phyloP scores from a whole-genome alignment of 23 red algal genomes.

The Gracilaria domingensis region DNA sequence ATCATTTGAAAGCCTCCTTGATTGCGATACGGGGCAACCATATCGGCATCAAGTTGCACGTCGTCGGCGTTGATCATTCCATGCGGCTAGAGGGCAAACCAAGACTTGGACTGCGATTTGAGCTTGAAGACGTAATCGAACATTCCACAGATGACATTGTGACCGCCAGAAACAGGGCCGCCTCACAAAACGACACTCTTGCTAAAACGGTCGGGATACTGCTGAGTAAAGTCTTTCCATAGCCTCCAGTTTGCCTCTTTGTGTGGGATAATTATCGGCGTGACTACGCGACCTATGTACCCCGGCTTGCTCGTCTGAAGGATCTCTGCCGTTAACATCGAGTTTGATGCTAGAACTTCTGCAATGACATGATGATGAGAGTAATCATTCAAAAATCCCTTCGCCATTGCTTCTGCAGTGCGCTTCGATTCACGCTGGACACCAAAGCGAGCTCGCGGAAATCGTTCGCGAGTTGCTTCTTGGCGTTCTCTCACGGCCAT shows the following conservation, averaged over 20 bases:
- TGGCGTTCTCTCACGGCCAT: constrained; percentile 40
- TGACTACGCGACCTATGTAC: constrained; percentile 28
- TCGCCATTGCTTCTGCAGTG: constrained; percentile 20
- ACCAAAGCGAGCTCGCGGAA: constrained; percentile 44
- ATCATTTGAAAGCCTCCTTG: constrained; percentile 99
- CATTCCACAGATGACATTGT: constrained; percentile 98
- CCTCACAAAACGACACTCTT: constrained; percentile 82
- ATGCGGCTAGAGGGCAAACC: constrained; percentile 88
- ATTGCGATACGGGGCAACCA: constrained; percentile 77
- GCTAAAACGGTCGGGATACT: constrained; percentile 14
- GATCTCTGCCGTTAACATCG: background rate
- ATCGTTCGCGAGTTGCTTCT: background rate
- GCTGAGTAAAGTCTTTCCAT: constrained; percentile 8
- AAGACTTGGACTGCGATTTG: constrained; percentile 69
- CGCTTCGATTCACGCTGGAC: constrained; percentile 14
- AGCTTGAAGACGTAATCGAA: constrained; percentile 76
- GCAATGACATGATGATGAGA: constrained; percentile 14
- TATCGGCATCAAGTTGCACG: constrained; percentile 66
- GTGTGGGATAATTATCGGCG: constrained; percentile 39
- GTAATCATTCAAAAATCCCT: constrained; percentile 45
- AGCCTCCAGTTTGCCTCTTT: constrained; percentile 48
- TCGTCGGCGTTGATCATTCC: constrained; percentile 85
- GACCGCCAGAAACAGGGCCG: constrained; percentile 93
- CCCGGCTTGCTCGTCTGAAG: constrained; percentile 47
- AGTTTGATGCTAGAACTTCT: constrained; percentile 28